phyloP scores from a whole-genome alignment of 768 basidiomycete species.

The Leucocoprinus sp. region DNA sequence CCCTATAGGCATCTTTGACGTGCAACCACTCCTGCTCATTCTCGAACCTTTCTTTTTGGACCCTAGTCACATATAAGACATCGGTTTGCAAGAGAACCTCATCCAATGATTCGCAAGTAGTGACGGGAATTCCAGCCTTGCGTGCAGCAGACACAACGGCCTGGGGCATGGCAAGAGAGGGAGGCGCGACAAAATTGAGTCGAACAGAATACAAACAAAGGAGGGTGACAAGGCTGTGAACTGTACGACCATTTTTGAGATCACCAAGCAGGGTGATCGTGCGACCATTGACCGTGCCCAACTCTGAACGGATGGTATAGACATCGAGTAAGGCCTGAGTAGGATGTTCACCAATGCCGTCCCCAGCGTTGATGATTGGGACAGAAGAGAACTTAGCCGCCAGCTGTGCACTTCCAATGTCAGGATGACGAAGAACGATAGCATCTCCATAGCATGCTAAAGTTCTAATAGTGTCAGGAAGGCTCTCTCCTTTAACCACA shows the following conservation, averaged over 20 bases:
- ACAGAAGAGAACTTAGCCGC: conserved; percentile 97
- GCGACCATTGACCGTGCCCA: conserved; percentile 95
- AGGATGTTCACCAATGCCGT: conserved; percentile 96
- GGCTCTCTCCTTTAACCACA: conserved; percentile 86
- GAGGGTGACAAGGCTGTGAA: conserved; percentile 90
- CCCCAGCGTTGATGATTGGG: conserved; percentile 94
- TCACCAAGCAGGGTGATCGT: conserved; percentile 92
- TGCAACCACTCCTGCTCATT: conserved; percentile 77
- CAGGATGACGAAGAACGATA: conserved; percentile 90
- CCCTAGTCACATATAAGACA: conserved; percentile 92
- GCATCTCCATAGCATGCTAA: conserved; percentile 94
- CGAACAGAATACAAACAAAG: conserved; percentile 88
- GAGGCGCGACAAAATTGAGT: conserved; percentile 92
- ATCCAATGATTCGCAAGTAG: conserved; percentile 81
- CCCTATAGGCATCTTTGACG: conserved; percentile 86
- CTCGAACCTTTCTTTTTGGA: conserved; percentile 91
- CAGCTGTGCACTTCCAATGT: conserved; percentile 85
- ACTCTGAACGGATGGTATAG: conserved; percentile 94
- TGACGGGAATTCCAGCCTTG: conserved; percentile 72
- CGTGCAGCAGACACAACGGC: conserved; percentile 76
- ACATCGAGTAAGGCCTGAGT: conserved; percentile 88
- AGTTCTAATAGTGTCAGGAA: conserved; percentile 90
- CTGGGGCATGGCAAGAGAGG: conserved; percentile 82
- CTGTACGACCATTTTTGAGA: conserved; percentile 95
- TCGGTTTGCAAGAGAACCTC: conserved; percentile 90